These are phyloP conservation scores for Alisma plantagoaquatica DNA, from an alignment of 106 monocot genomes.

Conservation along the genomic window DNA sequence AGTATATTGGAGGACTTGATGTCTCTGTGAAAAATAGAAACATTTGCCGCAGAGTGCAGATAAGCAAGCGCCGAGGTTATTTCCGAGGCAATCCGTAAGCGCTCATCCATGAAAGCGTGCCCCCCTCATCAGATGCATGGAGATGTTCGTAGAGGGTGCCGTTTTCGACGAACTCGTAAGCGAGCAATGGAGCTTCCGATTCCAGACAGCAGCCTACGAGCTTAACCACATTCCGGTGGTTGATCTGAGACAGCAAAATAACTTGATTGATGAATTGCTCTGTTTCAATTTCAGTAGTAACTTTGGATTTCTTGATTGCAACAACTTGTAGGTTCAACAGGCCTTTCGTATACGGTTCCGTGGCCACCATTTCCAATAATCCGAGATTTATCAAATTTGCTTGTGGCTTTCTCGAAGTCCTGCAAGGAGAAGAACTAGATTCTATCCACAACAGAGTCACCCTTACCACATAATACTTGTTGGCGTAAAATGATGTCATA, in stretches of 20 bases:
- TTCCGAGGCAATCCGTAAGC: constrained; percentile 25
- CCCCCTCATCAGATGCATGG: background rate
- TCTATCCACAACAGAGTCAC: too few relatives aligned
- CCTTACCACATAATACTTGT: too few relatives aligned
- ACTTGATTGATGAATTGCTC: constrained; percentile 16
- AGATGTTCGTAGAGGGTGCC: constrained; percentile 9
- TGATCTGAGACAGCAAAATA: constrained; percentile 13
- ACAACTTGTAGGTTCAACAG: too few relatives aligned
- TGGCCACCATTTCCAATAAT: too few relatives aligned
- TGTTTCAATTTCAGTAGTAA: too few relatives aligned
- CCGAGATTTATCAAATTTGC: too few relatives aligned
- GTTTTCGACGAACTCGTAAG: constrained; percentile 16
- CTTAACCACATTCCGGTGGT: constrained; percentile 16
- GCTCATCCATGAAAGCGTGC: constrained; percentile 13
- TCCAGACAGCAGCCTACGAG: constrained; percentile 19
- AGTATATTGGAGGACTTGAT: constrained; percentile 42
- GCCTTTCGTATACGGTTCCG: too few relatives aligned
- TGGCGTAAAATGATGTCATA: too few relatives aligned
- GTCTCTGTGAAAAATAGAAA: constrained; percentile 31
- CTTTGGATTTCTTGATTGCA: too few relatives aligned
- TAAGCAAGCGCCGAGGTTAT: constrained; percentile 34
- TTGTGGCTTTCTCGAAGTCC: too few relatives aligned
- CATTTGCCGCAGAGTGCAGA: constrained; percentile 23
- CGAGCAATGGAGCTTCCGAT: constrained; percentile 6
- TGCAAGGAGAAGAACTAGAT: too few relatives aligned